Evolutionary conservation across 1,284 basidiomycete genomes (phyloP), one percentile per base, ranked within the genome.

Genomic region (Leccinum pallidistipes): DNA sequence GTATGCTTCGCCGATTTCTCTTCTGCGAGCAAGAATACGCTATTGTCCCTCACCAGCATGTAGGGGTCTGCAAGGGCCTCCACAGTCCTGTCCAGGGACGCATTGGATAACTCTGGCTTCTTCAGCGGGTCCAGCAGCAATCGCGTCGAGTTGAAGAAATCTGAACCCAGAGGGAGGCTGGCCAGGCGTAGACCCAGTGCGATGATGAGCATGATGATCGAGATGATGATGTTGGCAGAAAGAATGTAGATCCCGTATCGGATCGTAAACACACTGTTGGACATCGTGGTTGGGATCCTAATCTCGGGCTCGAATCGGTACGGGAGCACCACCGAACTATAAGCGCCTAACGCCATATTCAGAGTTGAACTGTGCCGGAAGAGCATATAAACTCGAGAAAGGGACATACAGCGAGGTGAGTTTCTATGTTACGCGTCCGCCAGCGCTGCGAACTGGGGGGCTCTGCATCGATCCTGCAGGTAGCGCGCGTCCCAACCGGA

Each of bases 351-450:
- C n/a, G n/a, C 40, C 40, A 43, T 43, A 6, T 43, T 43, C 40
- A 43, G n/a, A 43, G 40, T 6, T 11, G 40, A 43, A 1, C 5
- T 18, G n/a, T 78, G 69, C 92, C 90, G 1, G 86, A 47, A 84
- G 32, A 5, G 4, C 32, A 32, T 32, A 32, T 0, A 16, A 18
- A 10, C 16, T 32, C 31, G n/a, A 36, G 34, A 58, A n/a, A 18
- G 49, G 18, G 21, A 82, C 87, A 66, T 71, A 90, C 89, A 55
- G 79, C 69, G 56, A 89, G 71, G 53, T 86, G 78, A 21, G 81
- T 76, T 16, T 86, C 88, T 2, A 83, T 80, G 74, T 93, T 92
- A 92, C 68, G 90, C 91, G 74, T 91, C 87, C 24, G 88, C 83
- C 52, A 92, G 78, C 9, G 82, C 78, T 12, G 82, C 79, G 68